Conservation (phyloP, 768 basidiomycete species). For the Tricholoma hemisulphureum region DNA sequence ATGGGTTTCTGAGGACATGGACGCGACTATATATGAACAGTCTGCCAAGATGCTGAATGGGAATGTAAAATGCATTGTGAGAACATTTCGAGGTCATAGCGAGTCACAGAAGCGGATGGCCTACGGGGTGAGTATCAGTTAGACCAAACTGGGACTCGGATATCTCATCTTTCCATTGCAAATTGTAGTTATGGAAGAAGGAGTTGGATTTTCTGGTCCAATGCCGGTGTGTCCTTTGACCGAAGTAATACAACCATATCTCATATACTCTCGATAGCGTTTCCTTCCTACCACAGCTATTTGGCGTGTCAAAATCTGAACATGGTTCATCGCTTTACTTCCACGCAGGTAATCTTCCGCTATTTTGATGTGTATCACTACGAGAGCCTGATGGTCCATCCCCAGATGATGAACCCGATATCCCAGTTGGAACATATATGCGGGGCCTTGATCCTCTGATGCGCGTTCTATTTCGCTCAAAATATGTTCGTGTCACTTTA, state of each 20-base stretch:
- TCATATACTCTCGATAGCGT: background rate
- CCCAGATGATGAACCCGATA: background rate
- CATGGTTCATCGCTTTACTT: background rate
- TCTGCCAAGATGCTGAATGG: background rate
- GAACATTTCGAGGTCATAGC: background rate
- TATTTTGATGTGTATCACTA: background rate
- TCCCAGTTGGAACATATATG: background rate
- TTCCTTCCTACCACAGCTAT: background rate
- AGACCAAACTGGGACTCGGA: background rate
- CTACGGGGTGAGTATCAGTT: background rate
- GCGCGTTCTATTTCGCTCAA: background rate
- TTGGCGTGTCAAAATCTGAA: background rate
- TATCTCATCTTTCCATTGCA: background rate
- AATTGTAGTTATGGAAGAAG: background rate
- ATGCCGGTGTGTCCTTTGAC: background rate
- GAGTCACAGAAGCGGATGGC: background rate
- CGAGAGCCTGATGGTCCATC: background rate
- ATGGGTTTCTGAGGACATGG: background rate
- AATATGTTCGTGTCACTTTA: background rate
- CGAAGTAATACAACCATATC: background rate
- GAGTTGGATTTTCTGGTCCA: background rate
- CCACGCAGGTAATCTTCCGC: background rate
- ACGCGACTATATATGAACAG: background rate
- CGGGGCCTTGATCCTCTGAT: background rate
- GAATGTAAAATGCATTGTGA: background rate